phyloP scores from a whole-genome alignment of 352 stramenopile genomes.

The Globisporangium heterothallicum region DNA sequence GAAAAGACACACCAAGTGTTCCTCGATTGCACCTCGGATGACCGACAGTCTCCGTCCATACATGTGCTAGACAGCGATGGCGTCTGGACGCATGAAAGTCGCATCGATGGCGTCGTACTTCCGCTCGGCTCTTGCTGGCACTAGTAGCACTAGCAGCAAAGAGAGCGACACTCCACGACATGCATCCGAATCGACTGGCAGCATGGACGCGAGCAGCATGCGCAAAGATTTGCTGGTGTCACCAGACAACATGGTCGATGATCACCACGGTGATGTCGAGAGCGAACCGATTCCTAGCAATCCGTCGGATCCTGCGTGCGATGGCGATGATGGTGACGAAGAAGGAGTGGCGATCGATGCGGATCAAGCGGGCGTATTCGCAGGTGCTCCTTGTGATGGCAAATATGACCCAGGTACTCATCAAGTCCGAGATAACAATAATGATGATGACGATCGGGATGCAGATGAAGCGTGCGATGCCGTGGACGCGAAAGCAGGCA shows the following conservation, averaged over 20 bases:
- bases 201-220: not conserved
- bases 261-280: not conserved
- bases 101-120: constrained; percentile 36
- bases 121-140: constrained; percentile 28
- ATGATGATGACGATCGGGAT: not conserved
- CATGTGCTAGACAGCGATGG: not conserved
- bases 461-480: not conserved
- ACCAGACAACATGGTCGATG: not conserved
- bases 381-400: no score
- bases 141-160: constrained; percentile 9
- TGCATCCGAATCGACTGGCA: constrained; percentile 2
- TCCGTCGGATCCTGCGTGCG: not conserved
- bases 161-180: not conserved
- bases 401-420: no score
- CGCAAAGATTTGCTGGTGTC: not conserved
- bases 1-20: no score
- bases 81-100: constrained; percentile 11
- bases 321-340: not conserved
- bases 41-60: not conserved
- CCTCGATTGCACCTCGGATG: no score
- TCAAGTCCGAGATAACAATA: no score
- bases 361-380: not conserved
- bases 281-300: not conserved
- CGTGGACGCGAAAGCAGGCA: not conserved
- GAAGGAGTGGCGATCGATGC: not conserved